phyloP scores from a whole-genome alignment of 306 rosid species.

The Potentilla sterilis region DNA sequence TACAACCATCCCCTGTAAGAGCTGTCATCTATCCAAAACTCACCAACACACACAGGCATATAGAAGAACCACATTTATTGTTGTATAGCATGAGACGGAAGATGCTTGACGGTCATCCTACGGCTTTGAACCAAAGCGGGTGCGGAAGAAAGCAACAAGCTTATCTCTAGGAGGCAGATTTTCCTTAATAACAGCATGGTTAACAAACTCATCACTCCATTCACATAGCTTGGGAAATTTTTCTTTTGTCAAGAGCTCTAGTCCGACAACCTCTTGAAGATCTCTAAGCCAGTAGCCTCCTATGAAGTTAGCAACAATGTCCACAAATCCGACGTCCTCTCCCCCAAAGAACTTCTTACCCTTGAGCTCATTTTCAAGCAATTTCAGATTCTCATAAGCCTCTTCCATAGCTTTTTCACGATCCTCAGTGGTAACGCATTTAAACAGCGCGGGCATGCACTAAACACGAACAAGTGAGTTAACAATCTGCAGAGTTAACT shows the following conservation, averaged over 20 bases:
- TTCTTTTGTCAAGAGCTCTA: slow-evolving; percentile 32
- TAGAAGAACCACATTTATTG: neutral
- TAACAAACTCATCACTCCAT: slow-evolving; percentile 39
- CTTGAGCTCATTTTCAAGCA: slow-evolving; percentile 51
- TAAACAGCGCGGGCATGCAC: slow-evolving; percentile 17
- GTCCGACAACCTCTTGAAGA: slow-evolving; percentile 38
- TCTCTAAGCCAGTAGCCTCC: slow-evolving; percentile 44
- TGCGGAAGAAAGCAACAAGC: slow-evolving; percentile 22
- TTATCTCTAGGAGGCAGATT: slow-evolving; percentile 38
- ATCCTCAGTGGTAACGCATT: slow-evolving; percentile 18
- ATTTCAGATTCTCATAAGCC: slow-evolving; percentile 1
- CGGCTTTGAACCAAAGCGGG: neutral
- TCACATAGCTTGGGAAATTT: slow-evolving; percentile 41
- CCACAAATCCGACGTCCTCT: slow-evolving; percentile 43
- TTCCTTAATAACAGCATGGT: slow-evolving; percentile 30
- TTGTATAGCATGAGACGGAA: neutral
- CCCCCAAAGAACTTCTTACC: slow-evolving; percentile 60
- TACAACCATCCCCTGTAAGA: too few species aligned
- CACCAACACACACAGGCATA: too few species aligned
- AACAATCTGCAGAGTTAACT: neutral
- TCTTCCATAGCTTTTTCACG: slow-evolving; percentile 34
- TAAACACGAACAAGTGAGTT: slow-evolving; percentile 3
- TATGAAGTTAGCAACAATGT: slow-evolving; percentile 40
- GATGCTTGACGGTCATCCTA: neutral
- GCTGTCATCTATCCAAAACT: too few species aligned